phyloP scores from a whole-genome alignment of 148 eudicot species.

The Rhododendron ovatum region DNA sequence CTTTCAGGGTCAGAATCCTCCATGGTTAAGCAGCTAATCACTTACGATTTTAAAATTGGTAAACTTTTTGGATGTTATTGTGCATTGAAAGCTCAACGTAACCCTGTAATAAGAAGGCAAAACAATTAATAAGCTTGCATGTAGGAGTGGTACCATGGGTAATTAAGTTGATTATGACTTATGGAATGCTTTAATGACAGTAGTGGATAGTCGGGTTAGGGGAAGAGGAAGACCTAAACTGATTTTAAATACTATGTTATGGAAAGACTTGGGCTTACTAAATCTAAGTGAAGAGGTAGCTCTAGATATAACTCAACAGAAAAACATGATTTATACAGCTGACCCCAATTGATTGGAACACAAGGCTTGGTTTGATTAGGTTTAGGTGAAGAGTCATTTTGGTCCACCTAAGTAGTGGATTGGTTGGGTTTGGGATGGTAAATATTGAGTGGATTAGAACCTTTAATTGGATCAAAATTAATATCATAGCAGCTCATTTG shows the following conservation, averaged over 20 bases:
- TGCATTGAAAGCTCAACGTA: neutral
- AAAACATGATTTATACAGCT: too few species aligned
- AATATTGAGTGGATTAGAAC: neutral
- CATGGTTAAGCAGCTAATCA: neutral
- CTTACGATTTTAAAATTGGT: neutral
- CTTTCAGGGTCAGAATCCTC: conserved; percentile 2
- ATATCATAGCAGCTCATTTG: neutral
- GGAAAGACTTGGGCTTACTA: too few species aligned
- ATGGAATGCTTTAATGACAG: neutral
- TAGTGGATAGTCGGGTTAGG: too few species aligned
- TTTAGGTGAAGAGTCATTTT: neutral
- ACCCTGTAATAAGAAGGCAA: neutral
- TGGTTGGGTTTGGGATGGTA: neutral
- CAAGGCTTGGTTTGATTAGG: too few species aligned
- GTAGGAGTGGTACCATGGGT: neutral
- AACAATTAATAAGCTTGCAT: neutral
- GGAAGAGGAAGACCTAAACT: too few species aligned
- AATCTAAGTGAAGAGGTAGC: too few species aligned
- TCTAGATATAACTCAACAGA: too few species aligned
- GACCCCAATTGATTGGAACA: too few species aligned
- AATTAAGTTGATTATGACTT: neutral
- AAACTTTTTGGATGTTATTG: neutral
- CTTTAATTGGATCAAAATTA: neutral
- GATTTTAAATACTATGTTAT: too few species aligned
- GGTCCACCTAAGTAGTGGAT: neutral